Conservation (phyloP, 2,329 filamentous ascomycete genomes). For the Aspergillus sp. region DNA sequence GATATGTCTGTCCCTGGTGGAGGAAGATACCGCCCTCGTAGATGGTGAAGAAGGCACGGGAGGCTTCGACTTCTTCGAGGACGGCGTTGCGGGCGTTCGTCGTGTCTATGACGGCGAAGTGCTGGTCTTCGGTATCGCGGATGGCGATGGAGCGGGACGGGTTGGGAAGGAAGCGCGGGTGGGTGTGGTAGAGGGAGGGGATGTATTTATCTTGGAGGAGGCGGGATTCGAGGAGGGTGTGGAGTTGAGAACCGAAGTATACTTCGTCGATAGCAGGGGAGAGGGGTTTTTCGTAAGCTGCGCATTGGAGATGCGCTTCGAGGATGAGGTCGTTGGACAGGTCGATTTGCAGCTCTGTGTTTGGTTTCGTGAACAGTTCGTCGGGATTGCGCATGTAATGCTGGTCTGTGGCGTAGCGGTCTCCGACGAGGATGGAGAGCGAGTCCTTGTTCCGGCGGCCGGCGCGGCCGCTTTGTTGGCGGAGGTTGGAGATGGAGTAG, state of each 20-base stretch:
- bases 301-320: conserved; percentile 94
- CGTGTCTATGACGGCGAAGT: conserved; percentile 90
- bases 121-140: conserved; percentile 84
- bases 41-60: conserved; percentile 89
- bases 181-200: conserved; percentile 83
- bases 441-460: conserved; percentile 92
- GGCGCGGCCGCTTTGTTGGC: conserved; percentile 91
- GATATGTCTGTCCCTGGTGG: conserved; percentile 90
- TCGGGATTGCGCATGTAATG: conserved; percentile 96
- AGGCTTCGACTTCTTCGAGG: conserved; percentile 93
- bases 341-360: conserved; percentile 86
- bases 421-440: conserved; percentile 83
- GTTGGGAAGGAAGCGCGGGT: conserved; percentile 80
- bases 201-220: conserved; percentile 62
- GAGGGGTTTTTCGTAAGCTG: conserved; percentile 92
- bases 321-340: conserved; percentile 87
- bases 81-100: conserved; percentile 78
- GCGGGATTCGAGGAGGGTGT: conserved; percentile 70
- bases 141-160: conserved; percentile 85
- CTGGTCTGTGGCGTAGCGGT: conserved; percentile 87
- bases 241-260: conserved; percentile 78
- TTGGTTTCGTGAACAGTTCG: conserved; percentile 86
- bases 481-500: conserved; percentile 89
- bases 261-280: conserved; percentile 69
- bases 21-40: conserved; percentile 97